These are phyloP conservation scores for Mucuna pruriens DNA, from an alignment of 306 rosid genomes.

Conservation along the genomic window DNA sequence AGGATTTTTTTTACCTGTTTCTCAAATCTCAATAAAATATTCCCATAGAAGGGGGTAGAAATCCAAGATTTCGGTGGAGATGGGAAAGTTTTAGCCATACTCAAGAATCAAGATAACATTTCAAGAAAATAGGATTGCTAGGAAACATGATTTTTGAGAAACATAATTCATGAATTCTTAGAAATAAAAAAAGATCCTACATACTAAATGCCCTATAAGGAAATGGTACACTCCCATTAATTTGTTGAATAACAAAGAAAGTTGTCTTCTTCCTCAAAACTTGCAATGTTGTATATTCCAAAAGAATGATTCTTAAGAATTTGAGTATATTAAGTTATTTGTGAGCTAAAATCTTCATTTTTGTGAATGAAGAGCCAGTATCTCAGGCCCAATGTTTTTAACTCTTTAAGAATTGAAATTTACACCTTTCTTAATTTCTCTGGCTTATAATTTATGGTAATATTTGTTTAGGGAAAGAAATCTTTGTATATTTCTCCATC, in stretches of 20 bases:
- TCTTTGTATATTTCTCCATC: conserved; percentile 9
- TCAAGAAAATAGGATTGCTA: background rate
- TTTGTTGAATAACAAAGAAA: conserved; percentile 16
- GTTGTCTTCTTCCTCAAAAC: background rate
- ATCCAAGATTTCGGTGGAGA: background rate
- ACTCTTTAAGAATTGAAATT: background rate
- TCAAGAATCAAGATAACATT: background rate
- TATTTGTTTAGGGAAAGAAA: background rate
- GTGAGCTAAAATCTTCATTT: background rate
- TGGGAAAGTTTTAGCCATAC: background rate
- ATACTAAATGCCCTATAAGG: background rate
- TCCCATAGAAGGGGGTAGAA: background rate
- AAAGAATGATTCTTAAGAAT: background rate
- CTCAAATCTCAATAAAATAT: background rate
- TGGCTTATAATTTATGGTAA: background rate
- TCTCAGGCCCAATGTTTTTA: background rate
- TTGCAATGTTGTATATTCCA: background rate
- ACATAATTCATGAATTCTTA: background rate
- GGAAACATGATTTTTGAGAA: background rate
- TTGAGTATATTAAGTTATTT: background rate
- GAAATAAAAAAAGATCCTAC: too few species aligned
- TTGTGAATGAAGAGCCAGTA: background rate
- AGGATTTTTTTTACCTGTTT: background rate
- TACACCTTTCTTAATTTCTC: background rate
- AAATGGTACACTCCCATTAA: background rate